Evolutionary conservation across 768 basidiomycete genomes (phyloP).

Genomic region (Lactarius tabidus): DNA sequence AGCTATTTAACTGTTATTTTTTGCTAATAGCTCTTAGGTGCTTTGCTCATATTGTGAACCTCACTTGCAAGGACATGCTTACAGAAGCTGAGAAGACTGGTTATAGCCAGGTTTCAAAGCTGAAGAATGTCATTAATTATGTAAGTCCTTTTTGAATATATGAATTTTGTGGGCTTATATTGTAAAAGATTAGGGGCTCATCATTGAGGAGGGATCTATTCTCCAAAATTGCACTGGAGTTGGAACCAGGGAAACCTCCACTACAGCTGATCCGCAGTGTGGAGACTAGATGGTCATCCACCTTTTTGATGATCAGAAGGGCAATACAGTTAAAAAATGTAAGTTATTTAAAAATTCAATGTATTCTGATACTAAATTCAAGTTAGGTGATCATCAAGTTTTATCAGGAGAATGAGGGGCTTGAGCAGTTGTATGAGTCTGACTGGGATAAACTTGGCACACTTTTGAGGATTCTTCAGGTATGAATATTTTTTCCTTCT

Average conservation of each 20-base stretch:
- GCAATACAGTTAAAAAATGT: not conserved
- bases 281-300: too few species aligned
- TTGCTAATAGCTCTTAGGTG: not conserved
- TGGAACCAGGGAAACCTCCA: too few species aligned
- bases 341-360: too few species aligned
- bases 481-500: too few species aligned
- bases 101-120: not conserved
- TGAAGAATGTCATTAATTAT: not conserved
- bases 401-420: too few species aligned
- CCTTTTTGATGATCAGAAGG: not conserved
- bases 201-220: not conserved
- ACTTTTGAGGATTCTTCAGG: too few species aligned
- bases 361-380: too few species aligned
- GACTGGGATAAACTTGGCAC: too few species aligned
- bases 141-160: not conserved
- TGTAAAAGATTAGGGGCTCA: not conserved
- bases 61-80: not conserved
- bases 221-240: not conserved
- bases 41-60: slow-evolving; percentile 5
- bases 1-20: not conserved
- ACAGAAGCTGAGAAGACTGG: not conserved
- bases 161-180: not conserved
- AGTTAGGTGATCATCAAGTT: too few species aligned
- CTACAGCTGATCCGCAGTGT: too few species aligned
- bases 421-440: too few species aligned